A percentile compares a stretch with the other conserved stretches of the same genome.
Evolutionary conservation across 805 yeast genomes (phyloP).

Genomic region (Allodekkera sacchari): DNA sequence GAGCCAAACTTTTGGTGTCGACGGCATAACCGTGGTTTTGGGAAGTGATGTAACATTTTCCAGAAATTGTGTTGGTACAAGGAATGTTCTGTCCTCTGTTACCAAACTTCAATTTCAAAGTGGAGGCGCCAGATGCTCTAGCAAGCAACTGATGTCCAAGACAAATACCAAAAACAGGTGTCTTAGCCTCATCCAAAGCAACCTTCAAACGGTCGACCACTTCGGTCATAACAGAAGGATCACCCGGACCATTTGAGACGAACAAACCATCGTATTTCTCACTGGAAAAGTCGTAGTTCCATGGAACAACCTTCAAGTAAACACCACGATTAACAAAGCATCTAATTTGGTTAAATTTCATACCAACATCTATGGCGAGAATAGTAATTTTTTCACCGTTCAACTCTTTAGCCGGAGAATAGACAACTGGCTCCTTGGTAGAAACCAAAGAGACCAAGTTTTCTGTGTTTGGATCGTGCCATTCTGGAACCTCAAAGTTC

Average conservation of each 20-base stretch:
- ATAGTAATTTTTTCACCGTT: constrained; percentile 76
- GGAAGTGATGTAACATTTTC: constrained; percentile 96
- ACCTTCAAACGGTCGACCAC: constrained; percentile 53
- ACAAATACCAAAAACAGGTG: constrained; percentile 97
- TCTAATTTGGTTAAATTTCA: constrained; percentile 96
- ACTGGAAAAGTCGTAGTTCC: constrained; percentile 76
- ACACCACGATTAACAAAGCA: constrained; percentile 96
- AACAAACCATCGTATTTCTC: constrained; percentile 93
- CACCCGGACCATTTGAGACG: constrained; percentile 98
- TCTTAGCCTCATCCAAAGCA: constrained; percentile 55
- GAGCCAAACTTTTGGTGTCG: constrained; percentile 62
- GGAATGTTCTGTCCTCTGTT: constrained; percentile 99
- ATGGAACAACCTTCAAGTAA: constrained; percentile 91
- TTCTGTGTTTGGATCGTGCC: constrained; percentile 87
- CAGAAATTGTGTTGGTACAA: constrained; percentile 71
- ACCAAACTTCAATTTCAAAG: constrained; percentile 90
- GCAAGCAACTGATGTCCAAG: constrained; percentile 96
- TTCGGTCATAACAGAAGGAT: constrained; percentile 77
- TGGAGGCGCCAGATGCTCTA: constrained; percentile 90
- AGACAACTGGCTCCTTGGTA: constrained; percentile 62
- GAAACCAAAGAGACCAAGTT: constrained; percentile 93
- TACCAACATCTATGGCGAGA: constrained; percentile 92
- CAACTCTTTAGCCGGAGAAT: constrained; percentile 54
- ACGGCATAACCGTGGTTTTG: constrained; percentile 99
- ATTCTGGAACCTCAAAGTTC: constrained; percentile 68